Evolutionary conservation across 2,329 filamentous ascomycete genomes (phyloP), one percentile per base, ranked within the genome.

Genomic region (Aspergillus terreus): DNA sequence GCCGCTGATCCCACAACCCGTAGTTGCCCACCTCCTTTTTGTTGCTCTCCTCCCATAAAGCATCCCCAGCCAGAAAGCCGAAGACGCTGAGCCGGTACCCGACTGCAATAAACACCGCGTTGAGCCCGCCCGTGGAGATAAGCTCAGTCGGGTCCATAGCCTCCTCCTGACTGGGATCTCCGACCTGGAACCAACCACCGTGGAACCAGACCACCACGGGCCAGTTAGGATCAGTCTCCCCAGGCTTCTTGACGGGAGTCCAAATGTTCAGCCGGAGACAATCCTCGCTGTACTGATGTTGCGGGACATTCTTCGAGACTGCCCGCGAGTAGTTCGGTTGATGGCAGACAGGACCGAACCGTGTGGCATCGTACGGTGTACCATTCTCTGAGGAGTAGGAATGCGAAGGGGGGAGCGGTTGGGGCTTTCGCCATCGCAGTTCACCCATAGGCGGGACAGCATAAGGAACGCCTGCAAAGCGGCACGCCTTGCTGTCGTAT

Each of bases 191-290:
- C 74, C 75, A 78, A 0, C 78, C 77, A 9, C 77, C 77, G 52
- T 63, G 67, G 30, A 69, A 64, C 58, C 63, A 62, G 47, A 68
- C 58, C 44, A 68, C 61, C 5, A 69, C 66, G 0, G 66, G 66
- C 63, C 64, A 69, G 46, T 62, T 66, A 23, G 48, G 51, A 7
- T 53, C 40, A 2, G 57, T 46, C 1, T 49, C 33, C 11, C 23
- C 21, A 6, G 57, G 46, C 2, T 58, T 44, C 25, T 60, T 38
- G 4, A 71, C 67, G 0, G 77, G 77, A 0, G 71, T 72, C 75
- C 75, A 80, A 52, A 80, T 71, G 49, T 80, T 80, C 43, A 76
- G 64, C 35, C 73, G 72, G 38, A 80, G 63, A 44, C 78, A 80
- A 58, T 80, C 78, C 52, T 80, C 78, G 14, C 67, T 67, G 51